Evolutionary conservation across 768 basidiomycete genomes (phyloP), one percentile per base, ranked within the genome.

Genomic region (Tulasnella sp.): DNA sequence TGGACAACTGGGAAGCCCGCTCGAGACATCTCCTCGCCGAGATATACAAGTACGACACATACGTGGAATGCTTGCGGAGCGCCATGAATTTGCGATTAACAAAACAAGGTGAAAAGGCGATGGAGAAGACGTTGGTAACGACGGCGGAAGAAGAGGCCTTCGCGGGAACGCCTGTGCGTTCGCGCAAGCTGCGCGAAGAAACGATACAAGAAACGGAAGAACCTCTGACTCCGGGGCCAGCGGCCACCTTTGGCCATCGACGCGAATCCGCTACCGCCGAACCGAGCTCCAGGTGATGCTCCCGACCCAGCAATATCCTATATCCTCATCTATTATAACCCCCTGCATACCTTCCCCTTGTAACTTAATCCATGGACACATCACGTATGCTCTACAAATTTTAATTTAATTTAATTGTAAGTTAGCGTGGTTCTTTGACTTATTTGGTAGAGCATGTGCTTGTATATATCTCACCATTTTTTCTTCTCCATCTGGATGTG

Each of bases 41-140:
- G 71, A 87, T 90, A 39, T 87, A 91, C 66, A 98, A 98, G 68
- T 98, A 97, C 69, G 83, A 89, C 52, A 86, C 86, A 14, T 99
- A 99, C 68, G 84, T 94, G 55, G 91, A 94, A 62, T 87, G 91
- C 5, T 75, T 99, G 29, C 80, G 84, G 66, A 70, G 74, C 3
- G 93, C 86, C 35, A 93, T 92, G 83, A 73, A 74, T 7, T 74
- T 94, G 40, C 81, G 92, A 32, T 72, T 94, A 62, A 89, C 88
- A 71, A 89, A 84, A 68, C 80, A 90, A 53, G 93, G 93, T 29
- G 89, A 97, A 70, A 92, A 88, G 71, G 80, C 77, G 31, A 67
- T 86, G 45, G 83, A 85, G 65, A 72, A 72, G 45, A 81, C 82
- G 3, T 67, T 83, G 15, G 31, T 39, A n/a, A 23, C 25, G 25